A percentile compares a stretch with the other conserved stretches of the same genome.
Evolutionary conservation across 23 red algal species (phyloP).

Genomic region (Gracilaria domingensis): DNA sequence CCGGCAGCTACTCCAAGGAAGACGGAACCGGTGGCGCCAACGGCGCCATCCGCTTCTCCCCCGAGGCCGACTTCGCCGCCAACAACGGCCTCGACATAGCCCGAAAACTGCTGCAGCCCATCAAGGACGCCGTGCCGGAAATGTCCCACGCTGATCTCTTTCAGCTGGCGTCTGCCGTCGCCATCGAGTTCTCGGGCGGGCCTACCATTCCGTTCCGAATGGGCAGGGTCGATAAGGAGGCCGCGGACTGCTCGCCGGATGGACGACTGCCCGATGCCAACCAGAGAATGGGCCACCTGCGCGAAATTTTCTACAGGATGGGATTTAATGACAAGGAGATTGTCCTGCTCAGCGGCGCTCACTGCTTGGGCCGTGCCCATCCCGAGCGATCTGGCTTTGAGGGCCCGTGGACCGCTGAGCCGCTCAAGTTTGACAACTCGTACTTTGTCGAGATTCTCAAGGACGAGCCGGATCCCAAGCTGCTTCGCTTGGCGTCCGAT

Average conservation of each 20-base stretch:
- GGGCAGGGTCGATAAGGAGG: conserved; percentile 77
- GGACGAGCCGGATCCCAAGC: conserved; percentile 78
- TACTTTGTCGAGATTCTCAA: conserved; percentile 87
- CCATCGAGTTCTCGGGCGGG: conserved; percentile 85
- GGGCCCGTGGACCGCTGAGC: conserved; percentile 84
- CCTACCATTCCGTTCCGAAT: conserved; percentile 86
- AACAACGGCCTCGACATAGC: conserved; percentile 87
- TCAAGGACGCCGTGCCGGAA: conserved; percentile 86
- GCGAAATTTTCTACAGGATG: conserved; percentile 94
- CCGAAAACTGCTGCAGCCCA: conserved; percentile 85
- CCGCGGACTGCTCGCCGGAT: conserved; percentile 61
- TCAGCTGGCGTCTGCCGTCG: conserved; percentile 81
- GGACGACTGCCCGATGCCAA: conserved; percentile 87
- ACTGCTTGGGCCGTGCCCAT: conserved; percentile 79
- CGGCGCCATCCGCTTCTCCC: conserved; percentile 85
- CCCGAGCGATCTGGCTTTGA: conserved; percentile 82
- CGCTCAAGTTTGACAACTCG: conserved; percentile 88
- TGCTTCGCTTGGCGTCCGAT: conserved; percentile 83
- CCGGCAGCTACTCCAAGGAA: conserved; percentile 71
- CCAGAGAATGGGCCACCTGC: conserved; percentile 77
- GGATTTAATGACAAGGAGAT: conserved; percentile 97
- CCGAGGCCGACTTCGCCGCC: conserved; percentile 75
- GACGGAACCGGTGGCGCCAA: conserved; percentile 85
- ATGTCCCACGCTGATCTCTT: conserved; percentile 92
- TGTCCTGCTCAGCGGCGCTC: conserved; percentile 81